Conservation (phyloP, 176 grass and related monocot species). For the Raddia distichophylla region DNA sequence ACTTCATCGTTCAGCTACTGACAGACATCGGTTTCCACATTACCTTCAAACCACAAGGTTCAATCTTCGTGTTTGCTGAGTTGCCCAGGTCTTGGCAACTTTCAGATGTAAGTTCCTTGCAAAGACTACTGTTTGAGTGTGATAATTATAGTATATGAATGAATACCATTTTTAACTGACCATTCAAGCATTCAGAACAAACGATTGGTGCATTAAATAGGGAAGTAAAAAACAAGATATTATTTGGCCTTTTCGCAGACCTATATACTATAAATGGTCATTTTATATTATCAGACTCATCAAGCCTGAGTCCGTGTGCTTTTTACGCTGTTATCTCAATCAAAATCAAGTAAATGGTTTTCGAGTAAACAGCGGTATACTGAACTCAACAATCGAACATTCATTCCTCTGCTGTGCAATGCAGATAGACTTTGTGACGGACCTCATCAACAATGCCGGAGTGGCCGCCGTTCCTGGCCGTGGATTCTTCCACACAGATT, state of each 20-base stretch:
- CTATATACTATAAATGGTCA: not conserved
- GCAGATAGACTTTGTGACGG: slow-evolving; percentile 81
- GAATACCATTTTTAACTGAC: not conserved
- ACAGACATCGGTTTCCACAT: slow-evolving; percentile 65
- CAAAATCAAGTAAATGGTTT: not conserved
- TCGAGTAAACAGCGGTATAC: not conserved
- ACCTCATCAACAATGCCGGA: slow-evolving; percentile 66
- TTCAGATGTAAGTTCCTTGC: slow-evolving; percentile 70
- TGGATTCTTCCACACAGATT: slow-evolving; percentile 78
- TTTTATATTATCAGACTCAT: slow-evolving; percentile 6
- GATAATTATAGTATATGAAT: not conserved
- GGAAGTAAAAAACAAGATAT: not conserved
- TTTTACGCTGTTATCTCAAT: not conserved
- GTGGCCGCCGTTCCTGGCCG: slow-evolving; percentile 81
- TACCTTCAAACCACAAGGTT: slow-evolving; percentile 78
- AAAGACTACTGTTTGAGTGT: slow-evolving; percentile 1
- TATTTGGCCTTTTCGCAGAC: not conserved
- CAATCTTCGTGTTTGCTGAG: slow-evolving; percentile 83
- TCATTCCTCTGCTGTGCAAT: slow-evolving; percentile 29
- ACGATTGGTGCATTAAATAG: not conserved
- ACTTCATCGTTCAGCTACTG: slow-evolving; percentile 75
- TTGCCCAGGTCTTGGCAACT: slow-evolving; percentile 64
- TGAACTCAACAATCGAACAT: not conserved
- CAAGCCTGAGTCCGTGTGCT: not conserved
- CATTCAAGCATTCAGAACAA: slow-evolving; percentile 23